Percentiles rank a stretch among this genome's conserved stretches.
phyloP scores from a whole-genome alignment of 345 rosid genomes.

The Salix arbutifolia region DNA sequence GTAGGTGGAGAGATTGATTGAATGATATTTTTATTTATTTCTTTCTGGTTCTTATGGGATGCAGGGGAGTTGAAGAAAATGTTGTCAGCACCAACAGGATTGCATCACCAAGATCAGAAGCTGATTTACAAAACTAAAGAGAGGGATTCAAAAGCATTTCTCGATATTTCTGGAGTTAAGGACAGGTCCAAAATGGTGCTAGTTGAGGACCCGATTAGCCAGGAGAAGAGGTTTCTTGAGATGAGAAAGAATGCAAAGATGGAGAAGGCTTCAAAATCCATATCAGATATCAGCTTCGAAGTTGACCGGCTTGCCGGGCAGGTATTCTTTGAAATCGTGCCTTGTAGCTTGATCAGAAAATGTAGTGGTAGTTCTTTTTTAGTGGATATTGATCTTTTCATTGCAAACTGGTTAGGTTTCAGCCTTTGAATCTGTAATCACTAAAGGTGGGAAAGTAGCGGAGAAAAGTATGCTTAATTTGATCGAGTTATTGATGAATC shows the following conservation, averaged over 20 bases:
- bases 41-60: neutral
- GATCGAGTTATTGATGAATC: constrained; percentile 87
- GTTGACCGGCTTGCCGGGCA: constrained; percentile 83
- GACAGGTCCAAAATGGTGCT: constrained; percentile 90
- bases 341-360: neutral
- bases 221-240: constrained; percentile 76
- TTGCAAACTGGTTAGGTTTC: constrained; percentile 56
- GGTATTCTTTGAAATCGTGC: constrained; percentile 28
- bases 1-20: neutral
- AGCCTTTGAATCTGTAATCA: constrained; percentile 59
- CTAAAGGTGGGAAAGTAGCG: constrained; percentile 72
- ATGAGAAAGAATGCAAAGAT: constrained; percentile 76
- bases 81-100: constrained; percentile 81
- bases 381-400: neutral
- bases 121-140: constrained; percentile 86
- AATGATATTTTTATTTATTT: neutral
- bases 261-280: constrained; percentile 85
- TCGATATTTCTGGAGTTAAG: constrained; percentile 82
- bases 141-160: constrained; percentile 85
- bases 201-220: constrained; percentile 80
- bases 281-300: constrained; percentile 85
- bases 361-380: neutral
- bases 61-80: constrained; percentile 96
- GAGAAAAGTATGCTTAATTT: constrained; percentile 65
- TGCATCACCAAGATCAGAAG: constrained; percentile 92